Base-by-base conservation (phyloP, 2,329 filamentous ascomycete genomes). In the Diaporthe longicolla region DNA sequence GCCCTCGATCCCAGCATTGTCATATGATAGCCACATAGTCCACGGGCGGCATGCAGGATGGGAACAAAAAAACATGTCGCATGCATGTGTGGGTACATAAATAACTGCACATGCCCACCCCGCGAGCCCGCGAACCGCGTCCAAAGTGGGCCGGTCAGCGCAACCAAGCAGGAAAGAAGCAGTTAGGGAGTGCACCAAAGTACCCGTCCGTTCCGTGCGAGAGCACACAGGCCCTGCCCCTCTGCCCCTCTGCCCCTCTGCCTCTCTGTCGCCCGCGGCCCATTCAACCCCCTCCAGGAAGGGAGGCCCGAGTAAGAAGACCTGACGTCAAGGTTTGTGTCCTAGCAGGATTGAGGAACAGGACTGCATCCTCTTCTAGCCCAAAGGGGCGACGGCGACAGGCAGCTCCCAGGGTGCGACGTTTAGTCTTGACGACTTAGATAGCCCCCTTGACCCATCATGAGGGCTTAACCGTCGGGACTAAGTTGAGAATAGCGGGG, bases 21-120 rank as follows among this genome's bases (percentile, higher is more conserved):
- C 63, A 68, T 68, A 68, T 68, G 63, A 68, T 68, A 68, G 63
- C n/a, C 48, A 29, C 45, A 54, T 66, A n/a, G n/a, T n/a, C n/a
- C n/a, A 52, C 63, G 29, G n/a, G 19, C 21, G 29, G 50, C 45
- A 37, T 50, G 61, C 61, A 50, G 61, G 37, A 43, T 43, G 13
- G 43, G 26, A 66, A n/a, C n/a, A 29, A 43, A 43, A 43, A 43
- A 17, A 37, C 61, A 37, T 32, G 63, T 37, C 63, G 63, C 63
- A 54, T 68, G 63, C 63, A 68, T 68, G 48, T 43, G 40, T 68
- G 63, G 63, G 63, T 40, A 68, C 63, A 68, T 68, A 68, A 54
- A 68, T 26, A 68, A 68, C 63, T 68, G 63, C 63, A 68, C 29
- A 17, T 54, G 45, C 63, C 48, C 63, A 68, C 63, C 8, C 63